Percentiles rank a stretch among this genome's conserved stretches.
Conservation (phyloP, 73 alveolate species). For the Stentor coeruleus region DNA sequence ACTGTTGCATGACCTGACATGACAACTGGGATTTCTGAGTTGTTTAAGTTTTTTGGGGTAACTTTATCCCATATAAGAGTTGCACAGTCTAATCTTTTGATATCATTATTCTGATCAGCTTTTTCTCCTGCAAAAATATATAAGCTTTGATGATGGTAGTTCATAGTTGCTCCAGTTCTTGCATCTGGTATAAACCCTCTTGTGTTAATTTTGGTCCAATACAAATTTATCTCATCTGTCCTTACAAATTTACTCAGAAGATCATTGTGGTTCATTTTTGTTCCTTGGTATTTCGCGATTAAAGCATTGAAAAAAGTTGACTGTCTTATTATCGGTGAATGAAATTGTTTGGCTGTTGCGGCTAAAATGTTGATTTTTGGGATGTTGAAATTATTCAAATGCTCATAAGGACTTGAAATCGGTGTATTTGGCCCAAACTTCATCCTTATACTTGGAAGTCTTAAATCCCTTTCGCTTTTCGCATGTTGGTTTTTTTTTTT, state of each 20-base stretch:
- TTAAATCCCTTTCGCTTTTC: too few species aligned
- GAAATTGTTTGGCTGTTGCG: too few species aligned
- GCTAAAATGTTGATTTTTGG: too few species aligned
- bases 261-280: not conserved
- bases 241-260: not conserved
- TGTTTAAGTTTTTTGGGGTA: not conserved
- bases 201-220: not conserved
- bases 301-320: too few species aligned
- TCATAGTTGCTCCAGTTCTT: not conserved
- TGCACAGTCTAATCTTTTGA: not conserved
- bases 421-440: not conserved
- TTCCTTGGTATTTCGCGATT: not conserved
- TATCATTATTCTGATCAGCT: not conserved
- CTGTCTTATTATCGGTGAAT: too few species aligned
- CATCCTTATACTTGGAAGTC: not conserved
- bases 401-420: not conserved
- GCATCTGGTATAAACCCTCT: not conserved
- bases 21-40: not conserved
- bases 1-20: not conserved
- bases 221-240: not conserved
- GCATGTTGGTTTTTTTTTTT: not conserved
- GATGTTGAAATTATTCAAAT: too few species aligned
- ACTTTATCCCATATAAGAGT: not conserved
- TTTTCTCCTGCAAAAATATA: not conserved
- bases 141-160: not conserved